These are phyloP conservation scores for Diaporthe vexans DNA, from an alignment of 2,329 filamentous ascomycete species.

Conservation along the genomic window DNA sequence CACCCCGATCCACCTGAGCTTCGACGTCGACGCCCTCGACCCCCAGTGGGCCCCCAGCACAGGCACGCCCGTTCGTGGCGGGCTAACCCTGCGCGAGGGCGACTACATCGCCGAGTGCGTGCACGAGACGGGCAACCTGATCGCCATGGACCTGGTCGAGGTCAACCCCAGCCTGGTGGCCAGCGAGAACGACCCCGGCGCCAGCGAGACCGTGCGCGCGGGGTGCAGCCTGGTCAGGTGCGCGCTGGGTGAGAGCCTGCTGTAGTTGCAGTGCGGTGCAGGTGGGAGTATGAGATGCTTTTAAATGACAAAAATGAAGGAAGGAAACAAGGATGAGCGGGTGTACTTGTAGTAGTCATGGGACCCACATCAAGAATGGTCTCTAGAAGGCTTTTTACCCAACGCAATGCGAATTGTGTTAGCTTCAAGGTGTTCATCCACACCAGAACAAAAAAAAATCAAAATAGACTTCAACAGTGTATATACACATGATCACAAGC, in stretches of 20 bases:
- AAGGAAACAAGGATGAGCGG: neutral
- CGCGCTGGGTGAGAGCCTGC: constrained; percentile 89
- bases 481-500: neutral
- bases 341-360: neutral
- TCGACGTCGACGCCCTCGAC: constrained; percentile 96
- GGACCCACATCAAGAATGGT: constrained; percentile 9
- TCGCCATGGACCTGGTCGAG: constrained; percentile 87
- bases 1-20: constrained; percentile 96
- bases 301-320: too few relatives aligned
- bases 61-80: constrained; percentile 93
- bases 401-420: constrained; percentile 28
- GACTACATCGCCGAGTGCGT: constrained; percentile 96
- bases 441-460: too few relatives aligned
- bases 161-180: constrained; percentile 80
- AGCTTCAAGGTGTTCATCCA: neutral
- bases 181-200: constrained; percentile 71
- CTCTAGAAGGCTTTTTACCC: neutral
- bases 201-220: constrained; percentile 87
- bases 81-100: constrained; percentile 92
- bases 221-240: constrained; percentile 93
- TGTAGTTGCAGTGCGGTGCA: constrained; percentile 63
- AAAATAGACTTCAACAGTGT: neutral
- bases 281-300: neutral
- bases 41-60: constrained; percentile 97
- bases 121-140: constrained; percentile 82